Evolutionary conservation across 2,329 filamentous ascomycete genomes (phyloP).

Genomic region (Cercospora zeina): DNA sequence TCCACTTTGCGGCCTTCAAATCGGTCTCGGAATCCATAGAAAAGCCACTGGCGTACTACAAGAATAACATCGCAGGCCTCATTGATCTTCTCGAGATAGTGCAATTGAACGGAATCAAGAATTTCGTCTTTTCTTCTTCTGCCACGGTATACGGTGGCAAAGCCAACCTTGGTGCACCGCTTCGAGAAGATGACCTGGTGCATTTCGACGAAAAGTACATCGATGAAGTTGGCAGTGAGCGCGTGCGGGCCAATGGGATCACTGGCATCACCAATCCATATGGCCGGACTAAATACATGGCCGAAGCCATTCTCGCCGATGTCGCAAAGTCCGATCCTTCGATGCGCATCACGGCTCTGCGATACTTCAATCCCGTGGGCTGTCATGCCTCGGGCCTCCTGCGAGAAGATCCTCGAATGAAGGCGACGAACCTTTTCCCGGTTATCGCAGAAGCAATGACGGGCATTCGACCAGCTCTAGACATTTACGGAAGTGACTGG

Average conservation of each 20-base stretch:
- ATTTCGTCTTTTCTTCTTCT: slow-evolving; percentile 67
- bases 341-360: slow-evolving; percentile 63
- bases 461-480: slow-evolving; percentile 55
- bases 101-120: slow-evolving; percentile 62
- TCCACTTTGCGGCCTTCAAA: slow-evolving; percentile 69
- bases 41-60: slow-evolving; percentile 63
- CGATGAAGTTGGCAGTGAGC: slow-evolving; percentile 47
- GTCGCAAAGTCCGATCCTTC: slow-evolving; percentile 58
- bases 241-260: slow-evolving; percentile 49
- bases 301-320: slow-evolving; percentile 65
- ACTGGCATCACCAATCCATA: slow-evolving; percentile 65
- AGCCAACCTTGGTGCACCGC: slow-evolving; percentile 32
- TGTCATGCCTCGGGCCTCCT: slow-evolving; percentile 64
- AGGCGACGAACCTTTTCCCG: slow-evolving; percentile 65
- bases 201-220: slow-evolving; percentile 45
- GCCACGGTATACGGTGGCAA: slow-evolving; percentile 64
- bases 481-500: slow-evolving; percentile 66
- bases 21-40: slow-evolving; percentile 64
- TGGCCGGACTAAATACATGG: slow-evolving; percentile 67
- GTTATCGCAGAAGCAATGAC: slow-evolving; percentile 63
- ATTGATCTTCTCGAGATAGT: slow-evolving; percentile 60
- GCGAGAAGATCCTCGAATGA: slow-evolving; percentile 63
- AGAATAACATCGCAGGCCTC: slow-evolving; percentile 66
- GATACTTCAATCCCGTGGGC: slow-evolving; percentile 69
- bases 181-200: slow-evolving; percentile 32